These are phyloP conservation scores for Populus tomentosa DNA, from an alignment of 441 rosid genomes.

Conservation along the genomic window DNA sequence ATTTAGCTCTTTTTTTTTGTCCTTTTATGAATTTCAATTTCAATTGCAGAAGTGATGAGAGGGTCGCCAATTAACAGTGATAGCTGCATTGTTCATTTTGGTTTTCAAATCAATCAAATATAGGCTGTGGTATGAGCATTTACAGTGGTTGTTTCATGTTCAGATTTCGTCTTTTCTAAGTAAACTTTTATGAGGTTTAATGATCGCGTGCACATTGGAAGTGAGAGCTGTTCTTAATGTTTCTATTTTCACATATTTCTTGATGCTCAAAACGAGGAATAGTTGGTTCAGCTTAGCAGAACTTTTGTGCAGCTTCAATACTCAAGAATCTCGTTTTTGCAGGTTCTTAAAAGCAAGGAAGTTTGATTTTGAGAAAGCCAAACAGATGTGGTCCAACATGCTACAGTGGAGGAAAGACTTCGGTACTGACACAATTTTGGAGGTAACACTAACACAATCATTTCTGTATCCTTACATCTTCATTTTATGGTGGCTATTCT, in stretches of 20 bases:
- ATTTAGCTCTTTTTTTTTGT: neutral
- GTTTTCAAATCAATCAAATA: neutral
- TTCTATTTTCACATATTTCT: neutral
- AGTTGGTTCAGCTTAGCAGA: neutral
- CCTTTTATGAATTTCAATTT: neutral
- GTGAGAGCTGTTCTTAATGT: neutral
- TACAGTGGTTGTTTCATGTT: neutral
- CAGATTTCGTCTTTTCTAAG: neutral
- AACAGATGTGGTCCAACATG: constrained; percentile 97
- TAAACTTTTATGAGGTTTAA: neutral
- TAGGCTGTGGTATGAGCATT: neutral
- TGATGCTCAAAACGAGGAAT: neutral
- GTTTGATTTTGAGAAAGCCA: constrained; percentile 89
- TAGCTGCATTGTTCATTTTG: neutral
- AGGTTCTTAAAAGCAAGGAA: constrained; percentile 97
- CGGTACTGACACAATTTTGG: constrained; percentile 73
- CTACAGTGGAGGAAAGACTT: constrained; percentile 96
- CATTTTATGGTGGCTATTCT: neutral
- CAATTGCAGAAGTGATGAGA: neutral
- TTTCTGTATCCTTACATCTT: neutral
- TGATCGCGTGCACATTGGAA: neutral
- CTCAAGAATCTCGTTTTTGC: constrained; percentile 9
- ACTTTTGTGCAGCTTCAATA: constrained; percentile 1
- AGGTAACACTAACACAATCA: constrained; percentile 41
- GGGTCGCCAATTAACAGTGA: neutral